These are phyloP conservation scores for Zalerion maritima DNA, from an alignment of 495 filamentous ascomycete species.

Conservation along the genomic window DNA sequence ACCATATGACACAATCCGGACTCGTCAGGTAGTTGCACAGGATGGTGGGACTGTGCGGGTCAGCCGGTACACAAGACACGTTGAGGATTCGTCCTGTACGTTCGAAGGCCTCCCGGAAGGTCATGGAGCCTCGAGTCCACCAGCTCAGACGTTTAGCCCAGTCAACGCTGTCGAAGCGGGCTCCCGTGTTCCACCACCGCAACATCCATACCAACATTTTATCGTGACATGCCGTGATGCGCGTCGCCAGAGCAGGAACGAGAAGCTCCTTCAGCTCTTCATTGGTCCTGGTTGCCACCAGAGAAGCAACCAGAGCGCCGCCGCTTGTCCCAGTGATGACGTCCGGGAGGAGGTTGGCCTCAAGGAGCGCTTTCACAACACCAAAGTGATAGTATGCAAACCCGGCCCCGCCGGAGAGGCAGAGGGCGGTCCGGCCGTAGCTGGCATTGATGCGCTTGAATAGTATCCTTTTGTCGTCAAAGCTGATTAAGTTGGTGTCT, in stretches of 20 bases:
- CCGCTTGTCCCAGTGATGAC: constrained; percentile 95
- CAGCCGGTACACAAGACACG: constrained; percentile 90
- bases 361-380: constrained; percentile 77
- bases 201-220: constrained; percentile 55
- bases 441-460: constrained; percentile 85
- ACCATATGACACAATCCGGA: constrained; percentile 97
- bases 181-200: constrained; percentile 85
- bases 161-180: constrained; percentile 81
- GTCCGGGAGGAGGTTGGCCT: constrained; percentile 71
- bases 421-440: constrained; percentile 83
- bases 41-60: constrained; percentile 85
- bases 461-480: constrained; percentile 62
- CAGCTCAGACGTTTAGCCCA: constrained; percentile 80
- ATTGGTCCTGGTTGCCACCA: constrained; percentile 81
- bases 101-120: constrained; percentile 89
- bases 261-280: constrained; percentile 75
- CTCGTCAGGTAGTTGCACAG: constrained; percentile 86
- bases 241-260: constrained; percentile 68
- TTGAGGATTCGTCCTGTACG: constrained; percentile 90
- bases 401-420: constrained; percentile 83
- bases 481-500: constrained; percentile 45
- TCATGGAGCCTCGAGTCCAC: constrained; percentile 81
- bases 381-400: constrained; percentile 98
- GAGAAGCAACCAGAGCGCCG: constrained; percentile 77
- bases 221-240: constrained; percentile 78